Percentiles rank a stretch among this genome's conserved stretches.
Evolutionary conservation across 2,329 filamentous ascomycete species (phyloP).

Genomic region (Didymella sp.): DNA sequence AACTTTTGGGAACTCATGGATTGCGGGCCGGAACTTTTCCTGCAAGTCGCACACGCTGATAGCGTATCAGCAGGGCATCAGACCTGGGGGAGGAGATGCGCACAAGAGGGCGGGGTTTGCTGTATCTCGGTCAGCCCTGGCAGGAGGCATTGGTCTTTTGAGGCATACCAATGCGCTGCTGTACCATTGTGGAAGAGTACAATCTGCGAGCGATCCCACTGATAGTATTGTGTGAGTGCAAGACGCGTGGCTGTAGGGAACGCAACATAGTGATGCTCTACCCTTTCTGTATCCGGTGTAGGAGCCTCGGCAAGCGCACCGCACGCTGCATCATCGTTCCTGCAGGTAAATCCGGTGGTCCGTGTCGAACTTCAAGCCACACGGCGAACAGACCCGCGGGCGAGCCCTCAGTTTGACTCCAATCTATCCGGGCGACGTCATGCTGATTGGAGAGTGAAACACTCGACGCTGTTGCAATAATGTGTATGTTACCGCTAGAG

Average conservation of each 20-base stretch:
- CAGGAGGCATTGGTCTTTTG: not conserved
- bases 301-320: conserved; percentile 24
- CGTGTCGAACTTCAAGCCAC: conserved; percentile 7
- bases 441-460: conserved; percentile 21
- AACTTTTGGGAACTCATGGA: conserved; percentile 84
- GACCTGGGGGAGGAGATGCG: conserved; percentile 18
- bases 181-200: conserved; percentile 36
- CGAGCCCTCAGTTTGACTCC: conserved; percentile 25
- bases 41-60: conserved; percentile 89
- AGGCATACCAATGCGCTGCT: conserved; percentile 42
- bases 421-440: conserved; percentile 23
- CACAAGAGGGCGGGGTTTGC: conserved; percentile 53
- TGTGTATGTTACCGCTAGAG: conserved; percentile 1
- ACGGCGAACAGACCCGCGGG: conserved; percentile 23
- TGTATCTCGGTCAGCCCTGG: conserved; percentile 36
- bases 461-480: not conserved
- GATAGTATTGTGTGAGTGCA: not conserved
- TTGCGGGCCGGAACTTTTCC: conserved; percentile 85
- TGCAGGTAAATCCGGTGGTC: conserved; percentile 9
- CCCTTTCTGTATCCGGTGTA: conserved; percentile 16
- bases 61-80: conserved; percentile 27
- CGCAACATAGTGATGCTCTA: conserved; percentile 18
- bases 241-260: conserved; percentile 22
- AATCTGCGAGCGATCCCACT: conserved; percentile 1
- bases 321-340: conserved; percentile 18